A percentile compares a stretch with the other conserved stretches of the same genome.
Evolutionary conservation across 768 basidiomycete genomes (phyloP).

Genomic region (Hypholoma fasciculare): DNA sequence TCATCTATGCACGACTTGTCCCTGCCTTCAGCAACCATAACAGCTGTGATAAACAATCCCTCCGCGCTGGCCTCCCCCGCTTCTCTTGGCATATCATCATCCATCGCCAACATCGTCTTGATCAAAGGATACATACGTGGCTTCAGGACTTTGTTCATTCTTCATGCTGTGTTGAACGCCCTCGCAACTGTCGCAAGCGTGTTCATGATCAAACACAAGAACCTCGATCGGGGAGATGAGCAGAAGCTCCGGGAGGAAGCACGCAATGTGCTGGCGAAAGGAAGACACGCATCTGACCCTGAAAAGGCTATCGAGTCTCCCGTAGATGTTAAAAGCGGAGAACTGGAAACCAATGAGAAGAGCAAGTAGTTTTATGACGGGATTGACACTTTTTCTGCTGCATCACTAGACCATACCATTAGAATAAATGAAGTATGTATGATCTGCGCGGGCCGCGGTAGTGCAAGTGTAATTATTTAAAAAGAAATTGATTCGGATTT

Average conservation of each 20-base stretch:
- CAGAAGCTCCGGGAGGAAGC: constrained; percentile 45
- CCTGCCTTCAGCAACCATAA: constrained; percentile 22
- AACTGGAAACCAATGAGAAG: background rate
- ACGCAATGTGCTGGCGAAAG: background rate
- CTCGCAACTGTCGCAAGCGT: constrained; percentile 56
- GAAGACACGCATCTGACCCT: background rate
- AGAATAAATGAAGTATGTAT: no score
- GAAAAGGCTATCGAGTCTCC: background rate
- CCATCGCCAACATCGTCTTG: constrained; percentile 41
- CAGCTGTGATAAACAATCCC: constrained; percentile 47
- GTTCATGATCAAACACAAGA: constrained; percentile 61
- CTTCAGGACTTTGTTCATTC: constrained; percentile 58
- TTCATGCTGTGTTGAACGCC: constrained; percentile 56
- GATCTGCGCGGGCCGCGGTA: no score
- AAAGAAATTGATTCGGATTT: no score
- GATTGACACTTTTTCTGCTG: no score
- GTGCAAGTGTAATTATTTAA: no score
- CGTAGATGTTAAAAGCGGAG: background rate
- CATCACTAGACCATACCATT: no score
- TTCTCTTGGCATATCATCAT: constrained; percentile 34
- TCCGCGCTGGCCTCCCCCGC: constrained; percentile 30
- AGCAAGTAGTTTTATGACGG: no score
- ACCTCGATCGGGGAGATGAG: constrained; percentile 60
- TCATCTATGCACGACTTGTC: constrained; percentile 36
- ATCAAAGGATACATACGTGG: constrained; percentile 53